Evolutionary conservation across 257 asterid species (phyloP).

Genomic region (Cinchona pubescens): DNA sequence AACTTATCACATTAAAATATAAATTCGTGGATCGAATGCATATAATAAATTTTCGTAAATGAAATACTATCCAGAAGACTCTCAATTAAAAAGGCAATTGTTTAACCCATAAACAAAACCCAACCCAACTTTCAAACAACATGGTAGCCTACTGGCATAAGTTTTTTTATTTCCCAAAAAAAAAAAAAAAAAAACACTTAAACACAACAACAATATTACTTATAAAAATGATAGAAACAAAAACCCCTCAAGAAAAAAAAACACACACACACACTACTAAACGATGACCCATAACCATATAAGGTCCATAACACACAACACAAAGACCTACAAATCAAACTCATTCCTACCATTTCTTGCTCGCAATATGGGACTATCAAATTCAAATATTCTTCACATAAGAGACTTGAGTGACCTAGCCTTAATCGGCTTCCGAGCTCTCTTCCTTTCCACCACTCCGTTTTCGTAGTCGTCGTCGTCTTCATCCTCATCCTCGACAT

Average conservation of each 20-base stretch:
- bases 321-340: background rate
- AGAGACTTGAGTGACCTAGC: slow-evolving; percentile 78
- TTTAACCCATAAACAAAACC: background rate
- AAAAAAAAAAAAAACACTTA: background rate
- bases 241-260: background rate
- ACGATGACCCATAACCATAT: background rate
- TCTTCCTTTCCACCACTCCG: slow-evolving; percentile 30
- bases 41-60: too few species aligned
- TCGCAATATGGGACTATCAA: background rate
- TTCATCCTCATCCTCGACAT: slow-evolving; percentile 24
- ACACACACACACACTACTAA: too few species aligned
- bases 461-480: slow-evolving; percentile 7
- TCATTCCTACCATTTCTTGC: background rate
- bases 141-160: too few species aligned
- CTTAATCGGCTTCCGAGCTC: slow-evolving; percentile 59
- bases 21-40: too few species aligned
- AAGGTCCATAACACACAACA: background rate
- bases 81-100: background rate
- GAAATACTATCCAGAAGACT: too few species aligned
- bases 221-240: background rate
- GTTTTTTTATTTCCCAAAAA: background rate
- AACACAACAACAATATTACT: background rate
- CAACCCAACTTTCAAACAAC: background rate
- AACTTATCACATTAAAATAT: too few species aligned
- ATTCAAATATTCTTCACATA: slow-evolving; percentile 34